phyloP scores from a whole-genome alignment of 768 basidiomycete species.

The Pseudohyphozyma bogoriensis region DNA sequence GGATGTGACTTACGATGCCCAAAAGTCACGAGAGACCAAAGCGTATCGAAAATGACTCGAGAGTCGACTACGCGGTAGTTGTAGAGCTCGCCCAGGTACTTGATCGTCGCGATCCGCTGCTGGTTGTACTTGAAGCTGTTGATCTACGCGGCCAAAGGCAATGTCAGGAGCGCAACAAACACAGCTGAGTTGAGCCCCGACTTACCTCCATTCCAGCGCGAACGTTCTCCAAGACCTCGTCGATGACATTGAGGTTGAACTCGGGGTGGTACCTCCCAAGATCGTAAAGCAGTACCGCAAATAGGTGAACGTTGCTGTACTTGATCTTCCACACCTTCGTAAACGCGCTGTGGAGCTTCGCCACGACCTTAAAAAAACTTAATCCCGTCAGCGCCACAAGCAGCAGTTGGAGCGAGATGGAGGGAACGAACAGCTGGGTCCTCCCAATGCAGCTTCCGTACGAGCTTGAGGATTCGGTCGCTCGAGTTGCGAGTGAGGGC shows the following conservation, averaged over 20 bases:
- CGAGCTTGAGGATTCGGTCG: slow-evolving; percentile 85
- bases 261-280: slow-evolving; percentile 84
- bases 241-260: slow-evolving; percentile 77
- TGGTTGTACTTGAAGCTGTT: slow-evolving; percentile 94
- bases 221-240: slow-evolving; percentile 89
- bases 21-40: slow-evolving; percentile 91
- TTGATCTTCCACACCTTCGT: slow-evolving; percentile 99
- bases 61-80: slow-evolving; percentile 89
- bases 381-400: background rate
- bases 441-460: slow-evolving; percentile 96
- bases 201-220: slow-evolving; percentile 67
- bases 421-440: slow-evolving; percentile 43
- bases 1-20: slow-evolving; percentile 71
- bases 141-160: slow-evolving; percentile 40
- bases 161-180: background rate
- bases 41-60: slow-evolving; percentile 75
- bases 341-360: slow-evolving; percentile 73
- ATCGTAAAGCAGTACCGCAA: slow-evolving; percentile 92
- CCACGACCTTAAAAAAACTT: slow-evolving; percentile 47
- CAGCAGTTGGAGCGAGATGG: too few relatives aligned
- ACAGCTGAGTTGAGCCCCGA: too few relatives aligned
- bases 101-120: slow-evolving; percentile 77
- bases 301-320: slow-evolving; percentile 72
- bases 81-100: slow-evolving; percentile 93
- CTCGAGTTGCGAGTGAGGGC: slow-evolving; percentile 85